Percentiles rank a stretch among this genome's conserved stretches.
These are phyloP conservation scores for Diaporthe ampelina DNA, from an alignment of 2,329 filamentous ascomycete species.

Conservation along the genomic window DNA sequence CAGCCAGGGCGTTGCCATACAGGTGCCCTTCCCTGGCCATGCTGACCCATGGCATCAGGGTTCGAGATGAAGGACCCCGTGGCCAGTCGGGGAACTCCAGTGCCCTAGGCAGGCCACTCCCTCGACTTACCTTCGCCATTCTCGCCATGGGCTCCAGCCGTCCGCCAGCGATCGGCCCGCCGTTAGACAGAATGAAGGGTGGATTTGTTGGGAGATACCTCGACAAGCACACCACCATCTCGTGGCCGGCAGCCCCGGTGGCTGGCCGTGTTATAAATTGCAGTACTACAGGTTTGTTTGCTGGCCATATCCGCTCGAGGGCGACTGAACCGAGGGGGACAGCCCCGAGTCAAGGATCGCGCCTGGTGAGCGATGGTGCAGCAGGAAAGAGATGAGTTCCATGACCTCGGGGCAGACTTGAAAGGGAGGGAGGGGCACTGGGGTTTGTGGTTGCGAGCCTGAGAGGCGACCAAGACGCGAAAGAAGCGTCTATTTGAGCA, in stretches of 20 bases:
- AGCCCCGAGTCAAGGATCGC: too few relatives aligned
- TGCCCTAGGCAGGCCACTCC: constrained; percentile 25
- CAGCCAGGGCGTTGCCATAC: background rate
- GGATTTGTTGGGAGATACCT: background rate
- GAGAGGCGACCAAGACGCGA: background rate
- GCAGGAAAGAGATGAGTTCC: background rate
- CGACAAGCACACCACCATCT: background rate
- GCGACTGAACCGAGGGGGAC: background rate
- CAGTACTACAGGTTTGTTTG: too few relatives aligned
- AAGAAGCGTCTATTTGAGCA: background rate
- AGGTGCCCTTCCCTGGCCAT: background rate
- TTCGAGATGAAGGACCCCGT: constrained; percentile 52
- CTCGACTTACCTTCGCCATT: background rate
- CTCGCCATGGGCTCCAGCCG: background rate
- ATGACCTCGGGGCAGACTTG: background rate
- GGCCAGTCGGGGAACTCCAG: constrained; percentile 41
- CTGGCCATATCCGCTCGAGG: too few relatives aligned
- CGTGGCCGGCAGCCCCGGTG: background rate
- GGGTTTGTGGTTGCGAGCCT: background rate
- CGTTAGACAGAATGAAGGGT: background rate
- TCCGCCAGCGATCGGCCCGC: background rate
- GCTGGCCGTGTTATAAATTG: too few relatives aligned
- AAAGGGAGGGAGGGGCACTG: background rate
- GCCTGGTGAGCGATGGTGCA: background rate
- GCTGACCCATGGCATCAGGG: constrained; percentile 43